phyloP scores from a whole-genome alignment of 768 basidiomycete species.

The Amanita phalloides region DNA sequence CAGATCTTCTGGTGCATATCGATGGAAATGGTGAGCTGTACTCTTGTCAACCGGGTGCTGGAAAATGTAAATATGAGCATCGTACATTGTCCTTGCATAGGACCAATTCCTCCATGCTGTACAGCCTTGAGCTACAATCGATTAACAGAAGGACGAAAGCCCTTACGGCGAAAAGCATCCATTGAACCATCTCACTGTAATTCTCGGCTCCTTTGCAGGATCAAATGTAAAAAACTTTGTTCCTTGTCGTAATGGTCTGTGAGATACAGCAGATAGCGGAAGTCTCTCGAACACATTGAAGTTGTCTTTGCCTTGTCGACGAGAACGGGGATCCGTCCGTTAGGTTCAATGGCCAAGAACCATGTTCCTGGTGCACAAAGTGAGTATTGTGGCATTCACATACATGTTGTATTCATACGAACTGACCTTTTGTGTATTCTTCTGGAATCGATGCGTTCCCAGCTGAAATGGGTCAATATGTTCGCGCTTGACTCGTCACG shows the following conservation, averaged over 20 bases:
- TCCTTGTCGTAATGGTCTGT: constrained; percentile 73
- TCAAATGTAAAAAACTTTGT: constrained; percentile 61
- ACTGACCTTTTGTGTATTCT: neutral
- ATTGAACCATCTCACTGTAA: constrained; percentile 68
- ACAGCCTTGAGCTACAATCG: neutral
- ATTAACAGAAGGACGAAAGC: neutral
- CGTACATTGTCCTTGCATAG: constrained; percentile 73
- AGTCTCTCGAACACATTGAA: constrained; percentile 68
- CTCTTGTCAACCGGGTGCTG: neutral
- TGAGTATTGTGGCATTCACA: constrained; percentile 18
- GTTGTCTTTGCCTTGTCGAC: constrained; percentile 49
- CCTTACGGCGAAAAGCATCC: constrained; percentile 73
- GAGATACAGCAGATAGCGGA: constrained; percentile 82
- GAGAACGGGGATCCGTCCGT: constrained; percentile 61
- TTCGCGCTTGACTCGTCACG: neutral
- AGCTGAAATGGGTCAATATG: neutral
- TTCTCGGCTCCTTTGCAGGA: constrained; percentile 33
- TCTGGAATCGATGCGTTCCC: neutral
- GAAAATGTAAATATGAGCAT: neutral
- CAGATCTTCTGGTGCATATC: constrained; percentile 54
- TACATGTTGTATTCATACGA: neutral
- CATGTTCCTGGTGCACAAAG: constrained; percentile 35
- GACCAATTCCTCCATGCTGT: constrained; percentile 72
- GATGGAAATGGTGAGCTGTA: constrained; percentile 59
- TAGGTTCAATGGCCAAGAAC: constrained; percentile 68